These are phyloP conservation scores for Infundibulicybe gibba DNA, from an alignment of 768 basidiomycete genomes.

Conservation along the genomic window DNA sequence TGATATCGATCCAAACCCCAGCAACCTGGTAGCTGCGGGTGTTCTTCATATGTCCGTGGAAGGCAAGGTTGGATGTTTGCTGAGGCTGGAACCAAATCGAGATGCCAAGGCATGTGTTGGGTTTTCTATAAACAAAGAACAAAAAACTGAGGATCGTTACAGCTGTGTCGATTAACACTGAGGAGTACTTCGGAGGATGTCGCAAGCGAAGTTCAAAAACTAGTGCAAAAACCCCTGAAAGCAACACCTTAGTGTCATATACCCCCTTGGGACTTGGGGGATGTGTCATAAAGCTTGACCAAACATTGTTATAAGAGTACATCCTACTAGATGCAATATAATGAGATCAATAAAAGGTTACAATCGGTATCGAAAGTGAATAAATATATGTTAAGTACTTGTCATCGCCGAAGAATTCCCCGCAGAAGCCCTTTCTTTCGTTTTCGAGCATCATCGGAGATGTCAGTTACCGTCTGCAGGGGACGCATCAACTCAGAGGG, in stretches of 20 bases:
- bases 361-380: too few relatives aligned
- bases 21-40: constrained; percentile 92
- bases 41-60: constrained; percentile 88
- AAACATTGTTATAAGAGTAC: too few relatives aligned
- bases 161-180: constrained; percentile 92
- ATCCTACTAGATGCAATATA: too few relatives aligned
- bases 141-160: constrained; percentile 2
- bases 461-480: constrained; percentile 19
- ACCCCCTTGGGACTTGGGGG: too few relatives aligned
- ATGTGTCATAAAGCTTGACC: too few relatives aligned
- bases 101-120: constrained; percentile 78
- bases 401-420: constrained; percentile 38
- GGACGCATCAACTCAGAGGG: constrained; percentile 10
- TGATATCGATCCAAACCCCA: constrained; percentile 91
- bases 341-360: too few relatives aligned
- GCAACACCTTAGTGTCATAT: too few relatives aligned
- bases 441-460: constrained; percentile 34
- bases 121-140: not conserved
- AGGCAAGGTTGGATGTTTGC: constrained; percentile 93
- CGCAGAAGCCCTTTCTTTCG: constrained; percentile 38
- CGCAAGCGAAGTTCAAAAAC: constrained; percentile 62
- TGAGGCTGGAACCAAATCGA: constrained; percentile 91
- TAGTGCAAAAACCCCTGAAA: constrained; percentile 41
- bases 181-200: constrained; percentile 95
- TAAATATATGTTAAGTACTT: not conserved